A percentile compares a stretch with the other conserved stretches of the same genome.
These are phyloP conservation scores for Cordyceps militaris DNA, from an alignment of 2,329 filamentous ascomycete genomes.

Conservation along the genomic window DNA sequence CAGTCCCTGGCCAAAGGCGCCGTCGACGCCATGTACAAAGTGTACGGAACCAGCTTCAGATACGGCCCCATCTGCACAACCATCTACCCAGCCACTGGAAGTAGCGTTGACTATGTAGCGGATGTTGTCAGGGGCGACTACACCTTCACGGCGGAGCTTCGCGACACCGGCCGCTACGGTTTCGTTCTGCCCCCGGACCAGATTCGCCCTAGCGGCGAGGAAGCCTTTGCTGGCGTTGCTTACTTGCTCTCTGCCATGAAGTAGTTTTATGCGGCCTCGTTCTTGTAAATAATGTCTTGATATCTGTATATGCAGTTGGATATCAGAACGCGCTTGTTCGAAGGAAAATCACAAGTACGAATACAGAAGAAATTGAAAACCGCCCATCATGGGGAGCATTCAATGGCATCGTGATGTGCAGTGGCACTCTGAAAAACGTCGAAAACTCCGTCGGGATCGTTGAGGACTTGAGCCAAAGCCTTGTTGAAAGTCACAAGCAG, in stretches of 20 bases:
- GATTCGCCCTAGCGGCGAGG: conserved; percentile 37
- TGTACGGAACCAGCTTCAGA: conserved; percentile 32
- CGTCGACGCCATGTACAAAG: conserved; percentile 41
- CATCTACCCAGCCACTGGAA: conserved; percentile 50
- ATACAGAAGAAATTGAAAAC: background rate
- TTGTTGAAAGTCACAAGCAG: conserved; percentile 10
- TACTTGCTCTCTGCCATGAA: conserved; percentile 47
- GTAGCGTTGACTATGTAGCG: conserved; percentile 38
- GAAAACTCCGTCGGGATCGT: conserved; percentile 9
- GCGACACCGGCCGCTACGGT: conserved; percentile 30
- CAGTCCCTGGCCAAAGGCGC: conserved; percentile 41
- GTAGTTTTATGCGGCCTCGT: conserved; percentile 14
- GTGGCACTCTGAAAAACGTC: background rate
- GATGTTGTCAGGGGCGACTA: conserved; percentile 37
- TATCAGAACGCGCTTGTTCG: background rate
- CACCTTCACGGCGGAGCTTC: conserved; percentile 34
- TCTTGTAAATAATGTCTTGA: background rate
- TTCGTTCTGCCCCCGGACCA: conserved; percentile 37
- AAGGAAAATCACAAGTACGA: background rate
- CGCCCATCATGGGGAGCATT: background rate
- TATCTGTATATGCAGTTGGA: background rate
- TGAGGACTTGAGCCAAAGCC: conserved; percentile 6
- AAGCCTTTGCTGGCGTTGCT: conserved; percentile 44
- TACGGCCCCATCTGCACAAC: conserved; percentile 51
- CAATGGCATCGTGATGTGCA: background rate